phyloP scores from a whole-genome alignment of 208 protist species.

The Leishmania tarentolae region DNA sequence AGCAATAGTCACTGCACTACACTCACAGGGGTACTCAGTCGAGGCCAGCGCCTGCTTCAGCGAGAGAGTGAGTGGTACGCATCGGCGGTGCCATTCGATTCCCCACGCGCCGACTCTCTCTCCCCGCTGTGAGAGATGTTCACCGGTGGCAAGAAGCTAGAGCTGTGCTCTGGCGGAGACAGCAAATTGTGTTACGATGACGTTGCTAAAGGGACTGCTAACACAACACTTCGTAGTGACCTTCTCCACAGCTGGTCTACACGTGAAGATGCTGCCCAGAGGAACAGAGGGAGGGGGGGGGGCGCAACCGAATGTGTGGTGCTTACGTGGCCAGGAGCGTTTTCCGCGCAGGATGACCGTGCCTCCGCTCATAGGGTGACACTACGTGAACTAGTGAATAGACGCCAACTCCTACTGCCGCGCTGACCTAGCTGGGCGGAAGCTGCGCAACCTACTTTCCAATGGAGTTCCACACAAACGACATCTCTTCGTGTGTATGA shows the following conservation, averaged over 20 bases:
- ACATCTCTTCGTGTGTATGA: conserved; percentile 78
- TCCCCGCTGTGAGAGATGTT: conserved; percentile 59
- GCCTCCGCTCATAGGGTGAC: conserved; percentile 68
- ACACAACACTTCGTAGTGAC: conserved; percentile 69
- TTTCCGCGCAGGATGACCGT: conserved; percentile 74
- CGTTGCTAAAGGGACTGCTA: conserved; percentile 78
- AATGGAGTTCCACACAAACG: conserved; percentile 53
- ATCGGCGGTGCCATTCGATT: background rate
- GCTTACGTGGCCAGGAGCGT: conserved; percentile 75
- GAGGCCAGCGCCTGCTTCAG: background rate
- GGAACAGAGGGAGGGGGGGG: conserved; percentile 20
- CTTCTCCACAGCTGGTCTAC: conserved; percentile 80
- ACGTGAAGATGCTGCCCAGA: conserved; percentile 81
- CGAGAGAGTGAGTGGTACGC: background rate
- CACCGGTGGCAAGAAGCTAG: conserved; percentile 60
- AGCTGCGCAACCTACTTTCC: conserved; percentile 72
- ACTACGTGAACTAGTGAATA: conserved; percentile 80
- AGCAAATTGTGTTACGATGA: conserved; percentile 84
- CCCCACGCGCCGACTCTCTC: conserved; percentile 51
- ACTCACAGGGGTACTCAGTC: too few relatives aligned
- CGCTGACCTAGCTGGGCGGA: conserved; percentile 50
- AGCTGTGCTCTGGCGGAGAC: conserved; percentile 77
- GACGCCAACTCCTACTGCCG: conserved; percentile 69
- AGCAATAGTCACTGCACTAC: background rate
- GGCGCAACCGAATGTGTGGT: conserved; percentile 85